Percentiles rank a stretch among this genome's conserved stretches.
These are phyloP conservation scores for Tubosaeta brunneosetosa DNA, from an alignment of 768 basidiomycete species.

Conservation along the genomic window DNA sequence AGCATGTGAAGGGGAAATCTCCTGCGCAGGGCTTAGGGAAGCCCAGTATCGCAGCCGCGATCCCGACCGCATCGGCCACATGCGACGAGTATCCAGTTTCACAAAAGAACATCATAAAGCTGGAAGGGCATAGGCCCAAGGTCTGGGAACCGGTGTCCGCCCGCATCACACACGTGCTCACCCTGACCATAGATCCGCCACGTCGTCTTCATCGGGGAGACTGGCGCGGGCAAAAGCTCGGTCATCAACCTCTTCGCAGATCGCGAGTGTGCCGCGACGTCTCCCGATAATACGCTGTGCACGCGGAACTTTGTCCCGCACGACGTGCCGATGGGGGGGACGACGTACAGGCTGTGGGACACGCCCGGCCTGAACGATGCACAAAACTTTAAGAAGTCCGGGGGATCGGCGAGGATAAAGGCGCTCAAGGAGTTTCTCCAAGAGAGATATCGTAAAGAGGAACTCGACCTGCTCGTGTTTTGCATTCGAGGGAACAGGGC, in stretches of 20 bases:
- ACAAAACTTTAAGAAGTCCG: constrained; percentile 7
- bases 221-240: constrained; percentile 36
- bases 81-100: constrained; percentile 8
- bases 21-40: too few species aligned
- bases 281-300: constrained; percentile 28
- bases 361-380: constrained; percentile 28
- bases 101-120: too few species aligned
- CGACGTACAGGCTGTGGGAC: constrained; percentile 26
- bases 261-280: constrained; percentile 18
- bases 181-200: constrained; percentile 21
- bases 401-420: background rate
- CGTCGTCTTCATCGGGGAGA: constrained; percentile 35
- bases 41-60: too few species aligned
- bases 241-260: constrained; percentile 38
- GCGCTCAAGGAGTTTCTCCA: constrained; percentile 31
- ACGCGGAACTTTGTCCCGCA: constrained; percentile 24
- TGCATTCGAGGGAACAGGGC: constrained; percentile 20
- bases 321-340: constrained; percentile 13
- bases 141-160: constrained; percentile 1
- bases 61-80: too few species aligned
- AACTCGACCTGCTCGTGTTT: constrained; percentile 23
- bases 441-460: constrained; percentile 16
- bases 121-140: background rate
- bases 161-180: background rate
- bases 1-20: too few species aligned